Evolutionary conservation across 2,329 filamentous ascomycete genomes (phyloP).

Genomic region (Penicillium aurantiogriseum): DNA sequence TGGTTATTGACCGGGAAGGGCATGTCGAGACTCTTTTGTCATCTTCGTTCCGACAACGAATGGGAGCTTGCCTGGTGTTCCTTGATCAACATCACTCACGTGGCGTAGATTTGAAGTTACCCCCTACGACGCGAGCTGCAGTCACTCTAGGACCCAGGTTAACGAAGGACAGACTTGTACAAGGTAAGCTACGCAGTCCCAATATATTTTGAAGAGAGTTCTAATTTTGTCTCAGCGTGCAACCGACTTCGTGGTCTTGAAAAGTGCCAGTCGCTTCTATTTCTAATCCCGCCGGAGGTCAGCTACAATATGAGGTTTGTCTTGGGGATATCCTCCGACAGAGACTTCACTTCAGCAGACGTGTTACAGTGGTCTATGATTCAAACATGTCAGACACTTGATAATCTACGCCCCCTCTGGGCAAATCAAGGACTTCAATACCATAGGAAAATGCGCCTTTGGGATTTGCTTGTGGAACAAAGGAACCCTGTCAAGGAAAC

Average conservation of each 20-base stretch:
- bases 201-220: neutral
- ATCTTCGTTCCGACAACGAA: neutral
- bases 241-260: neutral
- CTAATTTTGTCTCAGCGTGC: neutral
- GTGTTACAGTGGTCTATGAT: neutral
- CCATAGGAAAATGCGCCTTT: neutral
- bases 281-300: neutral
- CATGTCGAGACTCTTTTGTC: neutral
- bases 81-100: neutral
- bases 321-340: neutral
- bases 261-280: neutral
- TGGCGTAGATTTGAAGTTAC: neutral
- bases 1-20: neutral
- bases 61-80: neutral
- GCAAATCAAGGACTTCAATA: neutral
- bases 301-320: neutral
- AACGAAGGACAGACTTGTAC: neutral
- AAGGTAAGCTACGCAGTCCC: neutral
- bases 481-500: neutral
- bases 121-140: neutral
- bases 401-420: neutral
- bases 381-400: neutral
- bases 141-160: neutral
- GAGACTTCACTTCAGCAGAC: neutral
- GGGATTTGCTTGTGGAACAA: neutral